These are phyloP conservation scores for Kodamaea ohmeri DNA, from an alignment of 1,139 yeast genomes.

Conservation along the genomic window DNA sequence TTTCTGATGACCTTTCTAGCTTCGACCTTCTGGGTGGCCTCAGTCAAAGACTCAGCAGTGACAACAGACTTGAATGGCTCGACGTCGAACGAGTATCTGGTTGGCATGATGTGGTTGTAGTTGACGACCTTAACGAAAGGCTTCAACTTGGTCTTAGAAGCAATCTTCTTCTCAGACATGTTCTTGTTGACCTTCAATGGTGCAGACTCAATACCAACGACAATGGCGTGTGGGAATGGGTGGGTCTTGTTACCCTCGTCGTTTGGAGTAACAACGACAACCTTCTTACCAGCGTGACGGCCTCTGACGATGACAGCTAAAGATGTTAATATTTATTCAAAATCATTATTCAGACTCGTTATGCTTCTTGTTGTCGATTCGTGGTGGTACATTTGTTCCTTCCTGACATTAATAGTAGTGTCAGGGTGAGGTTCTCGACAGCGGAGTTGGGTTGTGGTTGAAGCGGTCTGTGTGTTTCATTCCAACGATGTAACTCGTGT, in stretches of 20 bases:
- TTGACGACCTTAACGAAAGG: slow-evolving; percentile 98
- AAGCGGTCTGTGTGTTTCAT: background rate
- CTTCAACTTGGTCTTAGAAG: slow-evolving; percentile 97
- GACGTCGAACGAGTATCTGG: slow-evolving; percentile 98
- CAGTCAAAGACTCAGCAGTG: slow-evolving; percentile 90
- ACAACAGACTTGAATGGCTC: slow-evolving; percentile 92
- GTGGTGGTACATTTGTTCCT: too few relatives aligned
- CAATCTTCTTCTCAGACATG: slow-evolving; percentile 94
- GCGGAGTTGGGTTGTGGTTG: background rate
- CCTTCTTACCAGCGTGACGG: slow-evolving; percentile 99
- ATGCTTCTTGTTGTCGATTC: background rate
- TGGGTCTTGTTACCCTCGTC: slow-evolving; percentile 99
- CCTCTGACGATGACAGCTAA: slow-evolving; percentile 99
- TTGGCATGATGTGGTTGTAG: slow-evolving; percentile 99
- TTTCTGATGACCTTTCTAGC: slow-evolving; percentile 99
- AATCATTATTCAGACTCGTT: background rate
- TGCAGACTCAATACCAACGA: slow-evolving; percentile 98
- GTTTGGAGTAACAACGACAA: slow-evolving; percentile 97
- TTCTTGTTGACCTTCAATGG: slow-evolving; percentile 96
- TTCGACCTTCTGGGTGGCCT: slow-evolving; percentile 98
- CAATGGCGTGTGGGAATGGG: slow-evolving; percentile 99
- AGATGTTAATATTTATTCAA: slow-evolving; percentile 31
- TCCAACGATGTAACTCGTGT: background rate
- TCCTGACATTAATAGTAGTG: too few relatives aligned
- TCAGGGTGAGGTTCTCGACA: background rate